Evolutionary conservation across 2,329 filamentous ascomycete species (phyloP).

Genomic region (Colletotrichum noveboracense): DNA sequence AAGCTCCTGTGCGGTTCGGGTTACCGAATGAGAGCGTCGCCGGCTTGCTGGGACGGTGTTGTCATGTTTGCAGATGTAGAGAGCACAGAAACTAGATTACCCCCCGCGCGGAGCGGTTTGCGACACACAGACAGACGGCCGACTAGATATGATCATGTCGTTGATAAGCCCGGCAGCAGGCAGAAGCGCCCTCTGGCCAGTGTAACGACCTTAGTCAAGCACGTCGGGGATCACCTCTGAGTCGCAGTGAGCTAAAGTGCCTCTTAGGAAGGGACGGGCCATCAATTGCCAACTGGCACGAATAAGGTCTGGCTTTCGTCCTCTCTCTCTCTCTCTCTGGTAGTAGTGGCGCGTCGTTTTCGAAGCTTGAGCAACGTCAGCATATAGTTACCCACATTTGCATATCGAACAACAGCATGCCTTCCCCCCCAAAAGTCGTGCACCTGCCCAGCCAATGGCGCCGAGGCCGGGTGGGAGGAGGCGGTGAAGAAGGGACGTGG

Average conservation of each 20-base stretch:
- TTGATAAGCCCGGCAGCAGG: background rate
- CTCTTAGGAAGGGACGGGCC: background rate
- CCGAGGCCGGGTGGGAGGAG: background rate
- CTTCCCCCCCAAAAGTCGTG: background rate
- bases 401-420: background rate
- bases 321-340: background rate
- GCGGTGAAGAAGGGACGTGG: conserved; percentile 4
- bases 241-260: background rate
- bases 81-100: background rate
- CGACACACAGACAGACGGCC: background rate
- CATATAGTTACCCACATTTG: conserved; percentile 9
- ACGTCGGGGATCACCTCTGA: background rate
- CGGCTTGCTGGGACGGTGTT: background rate
- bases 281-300: conserved; percentile 7
- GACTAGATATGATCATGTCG: background rate
- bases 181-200: background rate
- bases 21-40: background rate
- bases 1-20: background rate
- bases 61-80: background rate
- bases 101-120: background rate
- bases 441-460: conserved; percentile 6
- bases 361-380: background rate
- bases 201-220: background rate
- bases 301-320: background rate
- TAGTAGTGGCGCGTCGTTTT: background rate